These are phyloP conservation scores for Podospora comata DNA, from an alignment of 495 filamentous ascomycete genomes.

Conservation along the genomic window DNA sequence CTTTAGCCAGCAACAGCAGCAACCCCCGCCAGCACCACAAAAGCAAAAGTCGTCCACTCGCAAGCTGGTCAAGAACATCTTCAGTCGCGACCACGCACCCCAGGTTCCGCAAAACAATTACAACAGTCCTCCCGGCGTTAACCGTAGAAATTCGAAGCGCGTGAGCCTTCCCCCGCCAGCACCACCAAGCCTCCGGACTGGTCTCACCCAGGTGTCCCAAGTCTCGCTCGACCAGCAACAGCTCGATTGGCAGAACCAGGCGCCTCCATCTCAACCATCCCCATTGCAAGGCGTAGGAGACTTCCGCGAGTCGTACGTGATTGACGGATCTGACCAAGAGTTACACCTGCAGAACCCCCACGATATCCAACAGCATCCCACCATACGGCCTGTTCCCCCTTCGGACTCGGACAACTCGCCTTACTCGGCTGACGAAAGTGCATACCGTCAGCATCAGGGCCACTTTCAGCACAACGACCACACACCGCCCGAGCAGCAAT, in stretches of 20 bases:
- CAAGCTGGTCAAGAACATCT: conserved; percentile 47
- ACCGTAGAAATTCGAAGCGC: conserved; percentile 49
- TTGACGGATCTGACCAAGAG: conserved; percentile 39
- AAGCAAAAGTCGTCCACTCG: conserved; percentile 43
- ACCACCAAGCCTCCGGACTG: conserved; percentile 41
- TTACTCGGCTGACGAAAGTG: conserved; percentile 41
- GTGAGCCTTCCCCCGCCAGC: conserved; percentile 42
- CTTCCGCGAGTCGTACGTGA: conserved; percentile 37
- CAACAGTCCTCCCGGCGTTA: conserved; percentile 40
- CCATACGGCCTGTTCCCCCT: conserved; percentile 41
- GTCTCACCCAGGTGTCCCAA: conserved; percentile 40
- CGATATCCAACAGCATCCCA: conserved; percentile 36
- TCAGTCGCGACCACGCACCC: conserved; percentile 31
- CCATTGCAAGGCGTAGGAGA: conserved; percentile 45
- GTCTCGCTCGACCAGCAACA: conserved; percentile 30
- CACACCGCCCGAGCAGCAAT: conserved; percentile 34
- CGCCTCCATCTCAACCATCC: conserved; percentile 36
- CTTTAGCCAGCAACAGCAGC: conserved; percentile 25
- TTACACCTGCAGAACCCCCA: conserved; percentile 39
- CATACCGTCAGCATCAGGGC: conserved; percentile 42
- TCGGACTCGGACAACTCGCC: conserved; percentile 36
- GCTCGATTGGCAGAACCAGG: conserved; percentile 37
- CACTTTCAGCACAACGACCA: conserved; percentile 41
- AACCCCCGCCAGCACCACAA: conserved; percentile 36
- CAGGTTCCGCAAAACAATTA: conserved; percentile 30